Base-by-base conservation (phyloP, 352 stramenopile species). In the Chrysophaeum taylorii region DNA sequence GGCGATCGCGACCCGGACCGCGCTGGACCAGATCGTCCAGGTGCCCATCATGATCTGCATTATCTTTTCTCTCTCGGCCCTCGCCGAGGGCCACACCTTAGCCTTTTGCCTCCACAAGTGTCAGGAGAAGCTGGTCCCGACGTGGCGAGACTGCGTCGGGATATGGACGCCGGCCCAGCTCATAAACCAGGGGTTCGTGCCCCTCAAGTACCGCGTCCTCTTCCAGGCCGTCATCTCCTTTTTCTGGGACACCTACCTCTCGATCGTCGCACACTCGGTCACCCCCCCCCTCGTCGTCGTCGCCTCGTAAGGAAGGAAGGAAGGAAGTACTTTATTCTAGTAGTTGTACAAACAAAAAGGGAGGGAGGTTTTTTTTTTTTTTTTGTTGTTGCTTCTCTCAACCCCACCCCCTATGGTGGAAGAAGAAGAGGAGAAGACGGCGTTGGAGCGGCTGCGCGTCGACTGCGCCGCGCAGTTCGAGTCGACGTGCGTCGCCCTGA, bases 151-250 rank as follows among this genome's bases (percentile, higher is more conserved):
- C 52, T 63, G 52, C 52, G 33, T n/a, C 27, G 52, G 4, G 27
- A 31, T 63, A 25, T 63, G n/a, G 25, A 23, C 9, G 4, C 52
- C 52, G 52, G 52, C 27, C 7, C 52, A 63, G n/a, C 33, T 63
- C 27, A 12, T 63, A 12, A 63, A 63, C 52, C 52, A 63, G 52
- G 25, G 52, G 27, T 4, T 63, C 52, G 33, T 63, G 9, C 52
- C 52, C 9, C 33, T 63, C 27, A 36, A 39, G 52, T 63, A 25
- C 52, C 52, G 52, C 27, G 52, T 63, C 52, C 25, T 39, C 52
- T 63, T 63, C 52, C n/a, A 39, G 52, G 7, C 52, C 52, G n/a
- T 38, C 52, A 25, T 63, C 27, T 9, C 25, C 52, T 63, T 63
- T 25, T 63, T 63, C 52, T 63, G 52, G 52, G 52, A 63, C 52